Evolutionary conservation across 1,284 basidiomycete species (phyloP), one percentile per base, ranked within the genome.

Genomic region (Cystobasidiaceae sp.): DNA sequence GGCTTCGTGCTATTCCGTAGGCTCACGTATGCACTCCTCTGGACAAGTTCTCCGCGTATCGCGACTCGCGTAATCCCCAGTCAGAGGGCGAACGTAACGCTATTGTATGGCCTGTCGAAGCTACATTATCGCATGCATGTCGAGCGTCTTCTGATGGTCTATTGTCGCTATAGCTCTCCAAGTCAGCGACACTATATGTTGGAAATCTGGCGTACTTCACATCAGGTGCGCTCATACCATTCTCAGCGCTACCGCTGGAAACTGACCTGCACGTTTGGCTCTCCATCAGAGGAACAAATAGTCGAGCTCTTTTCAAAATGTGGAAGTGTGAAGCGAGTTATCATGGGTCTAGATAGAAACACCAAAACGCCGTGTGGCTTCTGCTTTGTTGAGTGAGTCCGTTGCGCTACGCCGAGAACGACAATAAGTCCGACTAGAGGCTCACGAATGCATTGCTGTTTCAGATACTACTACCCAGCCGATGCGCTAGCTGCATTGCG

Each of bases 331-430:
- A 97, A 97, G 77, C 86, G 94, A 70, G 96, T 99, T 71, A 98
- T 99, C 74, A 98, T 99, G 96, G 96, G 96, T 27, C 82, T 99
- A 39, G 96, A 99, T 80, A 82, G 96, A 65, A 92, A 97, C 76
- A 89, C 88, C 51, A 88, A 93, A 90, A 98, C 96, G 51, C 96
- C 96, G 0, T 99, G 96, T 75, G 96, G 96, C 0, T 99, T 99
- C 78, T 97, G 94, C 73, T 99, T 99, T 74, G 96, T 99, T 66
- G 96, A 99, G 75, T 78, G 67, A 63, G 75, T 73, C 34, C n/a
- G n/a, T n/a, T n/a, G n/a, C n/a, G n/a, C n/a, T n/a, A n/a, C n/a
- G n/a, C n/a, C n/a, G n/a, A n/a, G n/a, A n/a, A n/a, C n/a, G n/a
- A n/a, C n/a, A n/a, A n/a, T n/a, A n/a, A n/a, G n/a, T n/a, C n/a